Conservation (phyloP, 2,329 filamentous ascomycete species). For the Phyllosticta capitalensis region DNA sequence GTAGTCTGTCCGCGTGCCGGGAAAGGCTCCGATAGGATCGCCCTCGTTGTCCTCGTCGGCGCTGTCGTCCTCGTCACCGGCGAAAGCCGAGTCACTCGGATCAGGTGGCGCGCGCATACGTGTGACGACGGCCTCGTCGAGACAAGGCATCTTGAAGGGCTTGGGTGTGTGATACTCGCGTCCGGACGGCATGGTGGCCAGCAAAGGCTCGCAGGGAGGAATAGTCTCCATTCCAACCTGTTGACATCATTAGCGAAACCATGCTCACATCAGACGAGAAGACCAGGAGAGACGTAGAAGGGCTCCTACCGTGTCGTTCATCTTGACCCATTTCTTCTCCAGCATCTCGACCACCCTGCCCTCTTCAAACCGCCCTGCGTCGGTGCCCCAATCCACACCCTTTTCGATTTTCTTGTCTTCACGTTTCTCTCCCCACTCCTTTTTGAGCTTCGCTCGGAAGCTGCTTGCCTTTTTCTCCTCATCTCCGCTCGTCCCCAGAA, state of each 20-base stretch:
- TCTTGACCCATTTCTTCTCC: constrained; percentile 78
- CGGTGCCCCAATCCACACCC: constrained; percentile 62
- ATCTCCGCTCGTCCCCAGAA: constrained; percentile 35
- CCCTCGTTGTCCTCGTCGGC: constrained; percentile 25
- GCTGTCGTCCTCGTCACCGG: constrained; percentile 24
- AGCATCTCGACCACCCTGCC: constrained; percentile 77
- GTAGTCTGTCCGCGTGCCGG: constrained; percentile 26
- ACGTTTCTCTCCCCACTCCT: constrained; percentile 63
- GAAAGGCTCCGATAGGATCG: constrained; percentile 26
- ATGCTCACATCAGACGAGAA: neutral
- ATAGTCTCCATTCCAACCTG: constrained; percentile 74
- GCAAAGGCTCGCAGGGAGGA: constrained; percentile 59
- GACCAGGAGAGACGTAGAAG: neutral
- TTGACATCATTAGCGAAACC: neutral
- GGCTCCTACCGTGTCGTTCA: constrained; percentile 74
- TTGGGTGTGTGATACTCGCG: constrained; percentile 72
- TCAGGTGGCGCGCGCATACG: constrained; percentile 49
- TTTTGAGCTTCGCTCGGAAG: constrained; percentile 54
- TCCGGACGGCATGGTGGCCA: constrained; percentile 76
- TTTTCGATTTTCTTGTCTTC: constrained; percentile 74
- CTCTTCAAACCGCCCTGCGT: constrained; percentile 80
- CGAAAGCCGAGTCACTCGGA: constrained; percentile 32
- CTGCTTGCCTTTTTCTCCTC: constrained; percentile 42
- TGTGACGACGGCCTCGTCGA: constrained; percentile 55
- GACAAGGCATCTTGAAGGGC: constrained; percentile 53